Evolutionary conservation across 1,284 basidiomycete species (phyloP).

Genomic region (Pseudozyma pruni): DNA sequence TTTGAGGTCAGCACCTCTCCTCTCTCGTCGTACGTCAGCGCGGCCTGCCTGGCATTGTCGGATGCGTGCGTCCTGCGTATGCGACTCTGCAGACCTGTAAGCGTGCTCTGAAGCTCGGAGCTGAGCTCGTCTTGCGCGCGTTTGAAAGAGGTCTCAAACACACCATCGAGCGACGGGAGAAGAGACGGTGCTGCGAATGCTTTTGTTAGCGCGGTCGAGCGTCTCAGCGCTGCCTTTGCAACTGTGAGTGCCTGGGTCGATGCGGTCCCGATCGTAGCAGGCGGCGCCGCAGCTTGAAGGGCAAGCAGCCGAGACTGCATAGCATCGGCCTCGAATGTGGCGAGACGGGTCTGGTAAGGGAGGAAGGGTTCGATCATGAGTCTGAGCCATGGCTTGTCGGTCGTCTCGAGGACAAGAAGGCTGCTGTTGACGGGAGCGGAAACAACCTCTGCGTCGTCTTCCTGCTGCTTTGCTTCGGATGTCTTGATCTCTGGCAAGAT

Average conservation of each 20-base stretch:
- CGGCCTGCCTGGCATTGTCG: conserved; percentile 13
- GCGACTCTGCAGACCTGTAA: conserved; percentile 8
- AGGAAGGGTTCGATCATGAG: conserved; percentile 37
- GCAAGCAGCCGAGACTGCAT: conserved; percentile 28
- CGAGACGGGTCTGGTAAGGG: conserved; percentile 35
- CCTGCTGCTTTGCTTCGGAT: background rate
- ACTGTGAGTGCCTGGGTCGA: conserved; percentile 20
- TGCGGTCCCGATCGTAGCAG: conserved; percentile 16
- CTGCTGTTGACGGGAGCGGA: conserved; percentile 22
- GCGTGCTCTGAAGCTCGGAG: conserved; percentile 8
- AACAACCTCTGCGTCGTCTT: conserved; percentile 7
- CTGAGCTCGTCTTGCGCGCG: conserved; percentile 1
- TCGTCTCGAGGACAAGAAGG: conserved; percentile 13
- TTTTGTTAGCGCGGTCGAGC: conserved; percentile 28
- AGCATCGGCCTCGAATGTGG: conserved; percentile 37
- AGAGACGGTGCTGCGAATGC: conserved; percentile 27
- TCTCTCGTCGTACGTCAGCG: conserved; percentile 32
- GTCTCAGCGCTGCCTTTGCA: conserved; percentile 13
- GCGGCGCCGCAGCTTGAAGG: conserved; percentile 11
- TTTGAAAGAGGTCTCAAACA: conserved; percentile 12
- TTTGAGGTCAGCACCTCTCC: conserved; percentile 25
- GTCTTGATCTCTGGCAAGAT: conserved; percentile 16
- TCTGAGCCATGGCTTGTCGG: conserved; percentile 30
- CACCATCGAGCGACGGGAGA: conserved; percentile 20
- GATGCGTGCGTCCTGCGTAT: conserved; percentile 24